phyloP scores from a whole-genome alignment of 2,329 filamentous ascomycete species.

The Alternaria longipes region DNA sequence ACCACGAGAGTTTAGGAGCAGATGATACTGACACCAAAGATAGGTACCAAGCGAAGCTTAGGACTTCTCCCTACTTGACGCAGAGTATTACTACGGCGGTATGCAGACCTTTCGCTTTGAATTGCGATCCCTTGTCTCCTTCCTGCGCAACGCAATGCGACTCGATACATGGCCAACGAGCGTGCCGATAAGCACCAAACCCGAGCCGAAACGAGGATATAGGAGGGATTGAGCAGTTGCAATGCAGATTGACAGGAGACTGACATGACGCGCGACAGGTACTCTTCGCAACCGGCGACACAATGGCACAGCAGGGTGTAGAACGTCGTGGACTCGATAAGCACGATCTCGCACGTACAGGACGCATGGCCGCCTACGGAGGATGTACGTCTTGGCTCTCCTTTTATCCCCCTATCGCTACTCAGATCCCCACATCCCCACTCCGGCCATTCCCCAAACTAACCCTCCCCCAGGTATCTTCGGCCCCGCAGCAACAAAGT shows the following conservation, averaged over 20 bases:
- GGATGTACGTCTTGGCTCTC: conserved; percentile 65
- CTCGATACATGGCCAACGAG: not conserved
- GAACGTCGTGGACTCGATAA: conserved; percentile 80
- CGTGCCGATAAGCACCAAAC: not conserved
- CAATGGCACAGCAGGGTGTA: conserved; percentile 88
- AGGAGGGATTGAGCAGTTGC: not conserved
- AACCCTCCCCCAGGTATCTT: conserved; percentile 70
- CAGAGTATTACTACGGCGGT: conserved; percentile 88
- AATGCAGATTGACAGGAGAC: not conserved
- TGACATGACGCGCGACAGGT: conserved; percentile 58
- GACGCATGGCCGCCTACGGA: conserved; percentile 82
- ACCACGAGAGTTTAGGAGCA: not conserved
- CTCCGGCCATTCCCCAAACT: not conserved
- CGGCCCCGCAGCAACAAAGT: conserved; percentile 85
- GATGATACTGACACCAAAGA: conserved; percentile 9
- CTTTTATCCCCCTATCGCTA: not conserved
- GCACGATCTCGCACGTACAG: conserved; percentile 75
- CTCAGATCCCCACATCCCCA: not conserved
- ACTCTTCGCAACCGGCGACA: conserved; percentile 91
- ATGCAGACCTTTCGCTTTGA: conserved; percentile 10
- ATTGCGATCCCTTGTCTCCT: not conserved
- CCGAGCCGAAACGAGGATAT: not conserved
- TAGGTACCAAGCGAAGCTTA: conserved; percentile 87
- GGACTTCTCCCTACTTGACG: conserved; percentile 83
- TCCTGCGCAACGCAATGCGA: not conserved